Conservation (phyloP, 2,329 filamentous ascomycete genomes). For the Pseudogymnoascus sp. region DNA sequence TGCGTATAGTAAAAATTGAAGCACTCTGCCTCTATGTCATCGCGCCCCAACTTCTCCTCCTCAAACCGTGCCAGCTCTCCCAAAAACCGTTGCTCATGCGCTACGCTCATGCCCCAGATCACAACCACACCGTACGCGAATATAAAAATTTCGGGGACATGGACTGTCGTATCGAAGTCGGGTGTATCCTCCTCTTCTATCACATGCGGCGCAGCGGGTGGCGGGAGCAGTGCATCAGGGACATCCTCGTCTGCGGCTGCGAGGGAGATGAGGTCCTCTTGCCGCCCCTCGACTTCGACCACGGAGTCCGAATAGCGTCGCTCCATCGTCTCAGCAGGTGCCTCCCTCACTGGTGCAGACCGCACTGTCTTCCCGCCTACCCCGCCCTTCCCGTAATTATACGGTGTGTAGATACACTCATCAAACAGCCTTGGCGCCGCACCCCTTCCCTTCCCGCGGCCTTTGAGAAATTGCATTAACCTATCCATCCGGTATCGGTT, state of each 20-base stretch:
- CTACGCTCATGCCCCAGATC: conserved; percentile 94
- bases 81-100: conserved; percentile 82
- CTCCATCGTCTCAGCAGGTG: conserved; percentile 43
- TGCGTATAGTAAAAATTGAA: conserved; percentile 99
- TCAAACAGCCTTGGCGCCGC: conserved; percentile 89
- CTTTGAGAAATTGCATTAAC: conserved; percentile 85
- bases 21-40: conserved; percentile 90
- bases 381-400: conserved; percentile 55
- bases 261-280: conserved; percentile 59
- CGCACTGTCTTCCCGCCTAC: neutral
- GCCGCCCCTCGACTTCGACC: conserved; percentile 55
- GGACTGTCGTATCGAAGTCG: conserved; percentile 80
- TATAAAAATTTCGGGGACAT: conserved; percentile 89
- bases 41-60: conserved; percentile 75
- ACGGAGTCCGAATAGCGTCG: conserved; percentile 71
- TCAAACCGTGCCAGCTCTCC: conserved; percentile 95
- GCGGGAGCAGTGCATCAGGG: conserved; percentile 13
- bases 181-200: conserved; percentile 39
- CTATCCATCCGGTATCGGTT: conserved; percentile 86
- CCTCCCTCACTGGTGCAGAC: conserved; percentile 26
- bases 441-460: conserved; percentile 66
- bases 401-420: conserved; percentile 95
- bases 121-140: conserved; percentile 98
- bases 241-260: conserved; percentile 28
- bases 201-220: neutral